A percentile compares a stretch with the other conserved stretches of the same genome.
Conservation (phyloP, 108 stramenopile genomes). For the Fragilariopsis cylindrus region DNA sequence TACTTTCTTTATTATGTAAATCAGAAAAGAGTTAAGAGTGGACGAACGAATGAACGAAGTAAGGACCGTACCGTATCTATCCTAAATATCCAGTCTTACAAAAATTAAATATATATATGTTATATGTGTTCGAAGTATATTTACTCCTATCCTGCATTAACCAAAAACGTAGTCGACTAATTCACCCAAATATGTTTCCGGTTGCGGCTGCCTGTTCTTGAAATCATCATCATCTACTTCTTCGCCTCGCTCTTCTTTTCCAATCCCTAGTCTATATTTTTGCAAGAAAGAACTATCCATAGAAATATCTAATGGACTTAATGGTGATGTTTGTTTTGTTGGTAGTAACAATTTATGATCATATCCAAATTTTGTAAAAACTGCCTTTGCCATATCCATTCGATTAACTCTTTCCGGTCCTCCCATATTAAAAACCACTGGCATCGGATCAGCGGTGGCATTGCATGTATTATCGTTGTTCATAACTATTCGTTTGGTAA, state of each 20-base stretch:
- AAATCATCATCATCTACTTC: neutral
- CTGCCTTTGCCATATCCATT: constrained; percentile 60
- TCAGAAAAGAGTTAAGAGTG: too few species aligned
- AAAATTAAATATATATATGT: too few species aligned
- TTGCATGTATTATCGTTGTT: neutral
- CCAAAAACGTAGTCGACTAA: constrained; percentile 3
- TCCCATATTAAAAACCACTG: constrained; percentile 66
- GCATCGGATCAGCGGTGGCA: neutral
- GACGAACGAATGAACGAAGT: too few species aligned
- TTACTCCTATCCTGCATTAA: too few species aligned
- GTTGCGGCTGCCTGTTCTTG: neutral
- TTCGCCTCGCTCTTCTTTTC: constrained; percentile 24
- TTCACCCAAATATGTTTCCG: neutral
- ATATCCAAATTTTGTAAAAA: constrained; percentile 54
- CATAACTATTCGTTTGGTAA: constrained; percentile 4
- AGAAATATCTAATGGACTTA: constrained; percentile 63
- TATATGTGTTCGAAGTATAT: too few species aligned
- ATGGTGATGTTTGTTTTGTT: constrained; percentile 33
- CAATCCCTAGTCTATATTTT: constrained; percentile 12
- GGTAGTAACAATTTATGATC: constrained; percentile 28
- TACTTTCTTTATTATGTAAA: too few species aligned
- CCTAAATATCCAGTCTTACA: too few species aligned
- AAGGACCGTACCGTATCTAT: too few species aligned
- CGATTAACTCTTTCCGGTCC: constrained; percentile 65
- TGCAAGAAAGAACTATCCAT: constrained; percentile 51